phyloP scores from a whole-genome alignment of 2,329 filamentous ascomycete species.

The Pseudomassariella vexata region DNA sequence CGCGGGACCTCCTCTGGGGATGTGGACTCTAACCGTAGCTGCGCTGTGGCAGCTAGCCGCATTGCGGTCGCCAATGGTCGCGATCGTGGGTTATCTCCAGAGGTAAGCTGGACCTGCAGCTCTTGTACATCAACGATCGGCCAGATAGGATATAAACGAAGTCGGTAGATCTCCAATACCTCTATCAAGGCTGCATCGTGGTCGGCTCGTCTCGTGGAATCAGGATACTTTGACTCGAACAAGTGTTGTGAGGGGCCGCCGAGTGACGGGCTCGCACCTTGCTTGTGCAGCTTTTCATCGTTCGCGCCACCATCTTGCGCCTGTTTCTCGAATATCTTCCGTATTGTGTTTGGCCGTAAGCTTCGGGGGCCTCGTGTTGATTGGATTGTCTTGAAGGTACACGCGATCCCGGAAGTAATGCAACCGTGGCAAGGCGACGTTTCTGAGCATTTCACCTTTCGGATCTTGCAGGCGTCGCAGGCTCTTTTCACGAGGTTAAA shows the following conservation, averaged over 20 bases:
- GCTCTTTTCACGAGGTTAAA: slow-evolving; percentile 9
- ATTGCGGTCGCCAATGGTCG: slow-evolving; percentile 36
- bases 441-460: slow-evolving; percentile 46
- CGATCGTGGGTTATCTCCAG: slow-evolving; percentile 22
- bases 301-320: slow-evolving; percentile 6
- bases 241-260: slow-evolving; percentile 12
- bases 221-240: neutral
- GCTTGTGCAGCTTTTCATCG: slow-evolving; percentile 1
- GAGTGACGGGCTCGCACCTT: slow-evolving; percentile 10
- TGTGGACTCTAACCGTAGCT: slow-evolving; percentile 35
- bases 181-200: slow-evolving; percentile 16
- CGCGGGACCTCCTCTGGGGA: slow-evolving; percentile 8
- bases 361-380: slow-evolving; percentile 39
- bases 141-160: slow-evolving; percentile 47
- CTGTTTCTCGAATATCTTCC: slow-evolving; percentile 31
- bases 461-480: slow-evolving; percentile 43
- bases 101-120: slow-evolving; percentile 31
- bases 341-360: slow-evolving; percentile 37
- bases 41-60: slow-evolving; percentile 41
- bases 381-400: slow-evolving; percentile 42
- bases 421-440: slow-evolving; percentile 40
- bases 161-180: slow-evolving; percentile 37
- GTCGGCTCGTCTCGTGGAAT: neutral
- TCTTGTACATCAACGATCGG: slow-evolving; percentile 40
- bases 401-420: slow-evolving; percentile 35